A percentile compares a stretch with the other conserved stretches of the same genome.
Evolutionary conservation across 371 early-diverging fungal species (phyloP).

Genomic region (Choanephora cucurbitarum): DNA sequence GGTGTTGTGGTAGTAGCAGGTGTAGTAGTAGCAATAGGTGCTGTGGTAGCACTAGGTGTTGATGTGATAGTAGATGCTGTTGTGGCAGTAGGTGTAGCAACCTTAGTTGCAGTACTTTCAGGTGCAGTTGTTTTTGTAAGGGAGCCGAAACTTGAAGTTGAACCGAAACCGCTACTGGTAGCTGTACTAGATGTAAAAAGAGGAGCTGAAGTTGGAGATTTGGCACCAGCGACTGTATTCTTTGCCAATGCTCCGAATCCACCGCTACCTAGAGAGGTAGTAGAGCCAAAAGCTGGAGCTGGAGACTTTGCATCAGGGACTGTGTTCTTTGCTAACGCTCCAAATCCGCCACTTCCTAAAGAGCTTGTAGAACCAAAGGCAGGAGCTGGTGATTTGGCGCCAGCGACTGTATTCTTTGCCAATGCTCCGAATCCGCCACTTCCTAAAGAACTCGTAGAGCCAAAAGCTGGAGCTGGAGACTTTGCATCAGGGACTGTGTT

Average conservation of each 20-base stretch:
- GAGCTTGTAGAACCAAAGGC: constrained; percentile 23
- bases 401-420: constrained; percentile 14
- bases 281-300: constrained; percentile 17
- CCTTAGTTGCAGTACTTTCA: no score
- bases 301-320: neutral
- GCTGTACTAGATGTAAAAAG: no score
- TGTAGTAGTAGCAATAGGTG: neutral
- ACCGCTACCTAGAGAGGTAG: constrained; percentile 4
- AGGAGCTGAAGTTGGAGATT: no score
- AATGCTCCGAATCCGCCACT: no score
- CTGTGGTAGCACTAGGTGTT: neutral
- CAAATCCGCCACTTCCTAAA: constrained; percentile 21
- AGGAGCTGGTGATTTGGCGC: constrained; percentile 9
- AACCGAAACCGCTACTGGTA: no score
- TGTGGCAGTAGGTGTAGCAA: neutral
- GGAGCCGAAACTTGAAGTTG: neutral
- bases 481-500: constrained; percentile 6
- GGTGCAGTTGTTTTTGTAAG: neutral
- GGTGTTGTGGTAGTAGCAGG: neutral
- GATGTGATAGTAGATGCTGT: neutral
- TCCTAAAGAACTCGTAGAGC: constrained; percentile 10
- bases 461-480: constrained; percentile 15
- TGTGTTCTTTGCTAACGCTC: constrained; percentile 17
- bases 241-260: constrained; percentile 11
- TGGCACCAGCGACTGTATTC: constrained; percentile 6